Evolutionary conservation across 345 rosid species (phyloP), one percentile per base, ranked within the genome.

Genomic region (Durio zibethinus): DNA sequence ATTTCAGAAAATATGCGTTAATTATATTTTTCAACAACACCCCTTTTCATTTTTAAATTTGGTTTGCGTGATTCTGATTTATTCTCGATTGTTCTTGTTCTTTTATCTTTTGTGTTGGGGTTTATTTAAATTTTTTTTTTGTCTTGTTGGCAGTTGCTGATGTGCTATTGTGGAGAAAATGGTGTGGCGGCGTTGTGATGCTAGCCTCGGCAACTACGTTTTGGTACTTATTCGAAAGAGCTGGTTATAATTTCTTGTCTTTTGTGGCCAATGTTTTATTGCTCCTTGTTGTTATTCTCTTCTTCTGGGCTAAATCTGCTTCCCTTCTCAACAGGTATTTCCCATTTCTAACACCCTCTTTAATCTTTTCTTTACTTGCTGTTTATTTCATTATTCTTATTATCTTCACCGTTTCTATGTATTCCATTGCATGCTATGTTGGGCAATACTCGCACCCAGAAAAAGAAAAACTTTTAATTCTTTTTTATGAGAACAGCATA

Each of bases 251-350:
- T 88, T 72, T 88, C 73, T 76, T 92, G 81, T 85, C 97, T 23
- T 92, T 91, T 77, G 82, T 89, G 73, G 87, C 97, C 27, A 92
- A 94, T 79, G 97, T 89, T 11, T 78, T 94, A 62, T 85, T 92
- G 81, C 90, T 90, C 65, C 97, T 97, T 11, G 89, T 91, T 43
- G 82, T 82, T 0, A 88, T 91, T 79, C 93, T 97, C 87, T 97
- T 94, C 88, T 76, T 92, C 35, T 94, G 99, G 99, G 97, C 96
- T 27, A 97, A 94, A 86, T 97, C 99, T 79, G 99, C 99, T 82
- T 82, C 89, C 18, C 90, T 97, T 74, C 96, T 97, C 66, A 97
- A 94, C 78, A 87, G 99, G 99, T 97, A 82, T 35, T 70, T 74
- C 0, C 10, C 27, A 4, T 33, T 25, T 18, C n/a, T 45, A 8